Percentiles rank a stretch among this genome's conserved stretches.
These are phyloP conservation scores for Seiridium cupressi DNA, from an alignment of 2,329 filamentous ascomycete species.

Conservation along the genomic window DNA sequence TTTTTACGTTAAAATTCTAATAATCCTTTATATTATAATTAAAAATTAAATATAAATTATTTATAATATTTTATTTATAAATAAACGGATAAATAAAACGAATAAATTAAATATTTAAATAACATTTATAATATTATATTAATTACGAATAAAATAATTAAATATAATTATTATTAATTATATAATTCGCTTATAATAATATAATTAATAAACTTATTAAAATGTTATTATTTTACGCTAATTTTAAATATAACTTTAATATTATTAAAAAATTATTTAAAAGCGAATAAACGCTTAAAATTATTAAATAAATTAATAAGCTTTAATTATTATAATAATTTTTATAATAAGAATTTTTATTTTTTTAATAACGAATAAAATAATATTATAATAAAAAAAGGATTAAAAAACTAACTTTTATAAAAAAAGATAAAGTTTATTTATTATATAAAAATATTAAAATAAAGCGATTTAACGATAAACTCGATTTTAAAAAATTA, in stretches of 20 bases:
- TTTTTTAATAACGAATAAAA: no score
- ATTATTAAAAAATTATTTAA: conserved; percentile 7
- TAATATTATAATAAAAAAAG: no score
- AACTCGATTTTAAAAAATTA: no score
- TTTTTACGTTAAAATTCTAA: no score
- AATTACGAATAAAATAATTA: conserved; percentile 7
- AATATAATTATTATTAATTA: conserved; percentile 2
- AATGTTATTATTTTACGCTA: conserved; percentile 1
- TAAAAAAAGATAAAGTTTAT: no score
- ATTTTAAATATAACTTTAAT: background rate
- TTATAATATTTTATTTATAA: conserved; percentile 11
- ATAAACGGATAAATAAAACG: no score
- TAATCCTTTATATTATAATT: background rate
- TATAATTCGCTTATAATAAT: background rate
- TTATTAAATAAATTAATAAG: no score
- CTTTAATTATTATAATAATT: no score
- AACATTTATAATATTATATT: conserved; percentile 5
- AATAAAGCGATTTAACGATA: no score
- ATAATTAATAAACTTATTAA: background rate
- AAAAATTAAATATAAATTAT: background rate
- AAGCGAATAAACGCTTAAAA: conserved; percentile 19
- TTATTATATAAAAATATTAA: no score
- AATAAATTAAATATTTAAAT: background rate
- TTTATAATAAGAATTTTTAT: no score
- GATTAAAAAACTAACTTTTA: no score